phyloP scores from a whole-genome alignment of 2,329 filamentous ascomycete genomes.

The Neonectria ditissima region DNA sequence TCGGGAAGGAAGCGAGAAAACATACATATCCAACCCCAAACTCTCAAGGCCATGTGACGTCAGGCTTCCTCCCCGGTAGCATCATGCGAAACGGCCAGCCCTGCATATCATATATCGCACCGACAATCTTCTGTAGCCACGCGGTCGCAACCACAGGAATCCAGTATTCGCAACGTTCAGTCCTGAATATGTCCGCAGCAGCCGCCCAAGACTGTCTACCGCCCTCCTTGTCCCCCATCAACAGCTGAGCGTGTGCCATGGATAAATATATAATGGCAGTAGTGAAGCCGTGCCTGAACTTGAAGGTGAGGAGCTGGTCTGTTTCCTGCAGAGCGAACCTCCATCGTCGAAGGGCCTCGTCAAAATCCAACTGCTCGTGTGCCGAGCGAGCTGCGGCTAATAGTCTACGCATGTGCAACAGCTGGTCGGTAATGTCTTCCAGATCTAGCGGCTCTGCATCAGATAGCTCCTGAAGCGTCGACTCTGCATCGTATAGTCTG shows the following conservation, averaged over 20 bases:
- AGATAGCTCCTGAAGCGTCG: constrained; percentile 30
- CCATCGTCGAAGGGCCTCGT: constrained; percentile 40
- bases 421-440: constrained; percentile 49
- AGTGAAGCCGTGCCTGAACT: constrained; percentile 38
- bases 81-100: constrained; percentile 50
- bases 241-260: constrained; percentile 45
- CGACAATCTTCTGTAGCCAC: constrained; percentile 46
- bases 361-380: constrained; percentile 31
- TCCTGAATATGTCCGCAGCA: constrained; percentile 39
- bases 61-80: constrained; percentile 45
- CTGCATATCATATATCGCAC: constrained; percentile 38
- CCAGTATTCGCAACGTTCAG: constrained; percentile 47
- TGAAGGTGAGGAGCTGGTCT: constrained; percentile 38
- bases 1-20: too few species aligned
- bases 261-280: constrained; percentile 46
- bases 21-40: too few species aligned
- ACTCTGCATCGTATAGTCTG: constrained; percentile 23
- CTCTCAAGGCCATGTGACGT: constrained; percentile 35
- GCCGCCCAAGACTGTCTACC: constrained; percentile 40
- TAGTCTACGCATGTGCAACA: constrained; percentile 46
- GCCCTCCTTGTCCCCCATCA: constrained; percentile 29
- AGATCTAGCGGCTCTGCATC: constrained; percentile 37
- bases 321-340: constrained; percentile 32
- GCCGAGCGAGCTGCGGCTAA: constrained; percentile 42
- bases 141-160: constrained; percentile 46